phyloP scores from a whole-genome alignment of 257 asterid species.

The Cruciata laevipes region DNA sequence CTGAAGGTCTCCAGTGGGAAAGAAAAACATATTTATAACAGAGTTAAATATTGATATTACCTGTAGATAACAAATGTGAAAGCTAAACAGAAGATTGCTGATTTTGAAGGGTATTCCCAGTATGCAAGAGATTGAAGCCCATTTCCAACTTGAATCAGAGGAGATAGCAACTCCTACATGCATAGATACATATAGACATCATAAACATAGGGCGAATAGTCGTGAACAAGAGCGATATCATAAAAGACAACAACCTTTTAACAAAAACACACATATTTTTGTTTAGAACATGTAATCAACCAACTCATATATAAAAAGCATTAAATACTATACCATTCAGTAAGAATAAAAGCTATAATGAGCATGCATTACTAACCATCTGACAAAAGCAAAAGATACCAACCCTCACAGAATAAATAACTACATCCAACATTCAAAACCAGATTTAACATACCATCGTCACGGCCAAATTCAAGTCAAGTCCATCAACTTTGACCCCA shows the following conservation, averaged over 20 bases:
- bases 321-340: neutral
- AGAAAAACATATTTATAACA: neutral
- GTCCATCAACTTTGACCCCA: conserved; percentile 88
- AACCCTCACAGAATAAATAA: neutral
- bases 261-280: neutral
- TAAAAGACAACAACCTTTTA: neutral
- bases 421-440: neutral
- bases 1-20: neutral
- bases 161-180: conserved; percentile 87
- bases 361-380: conserved; percentile 4
- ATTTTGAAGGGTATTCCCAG: conserved; percentile 78
- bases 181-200: conserved; percentile 7
- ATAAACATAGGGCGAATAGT: neutral
- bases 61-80: conserved; percentile 53
- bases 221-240: too few relatives aligned
- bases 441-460: conserved; percentile 56
- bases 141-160: conserved; percentile 54
- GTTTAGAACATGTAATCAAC: too few relatives aligned
- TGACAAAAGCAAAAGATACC: neutral
- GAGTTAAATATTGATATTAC: conserved; percentile 27
- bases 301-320: neutral
- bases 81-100: conserved; percentile 49
- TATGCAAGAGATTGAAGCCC: conserved; percentile 51
- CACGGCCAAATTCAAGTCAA: conserved; percentile 87
- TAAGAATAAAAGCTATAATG: neutral